Base-by-base conservation (phyloP, 2,329 filamentous ascomycete genomes). In the Trichoderma arundinaceum region DNA sequence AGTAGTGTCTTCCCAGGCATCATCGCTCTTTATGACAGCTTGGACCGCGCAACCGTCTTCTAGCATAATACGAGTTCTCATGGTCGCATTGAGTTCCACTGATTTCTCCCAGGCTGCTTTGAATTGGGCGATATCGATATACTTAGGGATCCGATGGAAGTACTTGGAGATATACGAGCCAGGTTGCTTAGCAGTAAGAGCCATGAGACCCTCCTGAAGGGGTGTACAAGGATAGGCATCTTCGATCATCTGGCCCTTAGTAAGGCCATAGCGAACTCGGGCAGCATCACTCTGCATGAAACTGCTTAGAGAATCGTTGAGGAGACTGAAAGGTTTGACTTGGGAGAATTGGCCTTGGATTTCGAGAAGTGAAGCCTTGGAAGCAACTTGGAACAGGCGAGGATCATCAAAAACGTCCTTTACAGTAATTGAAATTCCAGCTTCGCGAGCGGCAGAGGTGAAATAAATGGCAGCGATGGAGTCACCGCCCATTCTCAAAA, bases 161-260 rank as follows among this genome's bases (percentile, higher is more conserved):
- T 57, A 68, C 10, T 70, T 57, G 4, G 67, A 58, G 8, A 69
- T 59, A 54, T 73, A 73, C 17, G 67, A 68, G 1, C 71, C 70
- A 0, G 69, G 66, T 2, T 69, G 68, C 22, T 71, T 72, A 2
- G 68, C 68, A 7, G 70, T 68, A 28, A 72, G 67, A 7, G 70
- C 71, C 54, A 81, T 72, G 1, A 81, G 72, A 7, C 77, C 77
- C 67, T 78, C 77, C 54, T 81, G 79, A 2, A 80, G 70, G 4
- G 75, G 70, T 7, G 76, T 77, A 67, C 75, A 77, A 7, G 78
- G 79, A 54, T 77, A 79, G 2, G 76, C 68, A 54, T 81, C 75
- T 32, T 76, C 67, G 15, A 76, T 65, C 7, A 49, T 56, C 38
- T 61, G 43, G 28, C n/a, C n/a, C 6, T 57, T 41, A 4, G 9